Evolutionary conservation across 2,329 filamentous ascomycete species (phyloP).

Genomic region (Tolypocladium ovalisporum): DNA sequence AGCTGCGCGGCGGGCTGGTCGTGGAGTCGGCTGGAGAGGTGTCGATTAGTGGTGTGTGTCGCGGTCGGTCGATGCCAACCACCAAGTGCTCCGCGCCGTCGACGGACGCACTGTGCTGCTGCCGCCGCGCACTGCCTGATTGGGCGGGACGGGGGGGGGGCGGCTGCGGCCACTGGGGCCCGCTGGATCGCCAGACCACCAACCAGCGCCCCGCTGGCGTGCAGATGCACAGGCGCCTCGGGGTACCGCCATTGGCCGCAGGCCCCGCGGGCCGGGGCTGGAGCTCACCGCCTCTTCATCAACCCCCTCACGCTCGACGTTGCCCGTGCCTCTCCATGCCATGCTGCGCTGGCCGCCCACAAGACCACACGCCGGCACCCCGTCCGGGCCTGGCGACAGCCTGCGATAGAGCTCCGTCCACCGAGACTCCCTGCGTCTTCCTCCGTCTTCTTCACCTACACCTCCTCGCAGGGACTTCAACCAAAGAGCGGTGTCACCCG

Average conservation of each 20-base stretch:
- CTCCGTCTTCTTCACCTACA: background rate
- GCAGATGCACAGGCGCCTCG: slow-evolving; percentile 19
- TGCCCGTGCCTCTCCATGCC: background rate
- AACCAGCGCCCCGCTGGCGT: slow-evolving; percentile 12
- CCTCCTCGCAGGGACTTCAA: background rate
- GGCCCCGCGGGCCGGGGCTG: slow-evolving; percentile 19
- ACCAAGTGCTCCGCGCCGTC: background rate
- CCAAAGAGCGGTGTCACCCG: slow-evolving; percentile 29
- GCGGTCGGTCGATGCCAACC: background rate
- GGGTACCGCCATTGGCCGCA: slow-evolving; percentile 22
- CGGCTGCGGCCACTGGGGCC: slow-evolving; percentile 5
- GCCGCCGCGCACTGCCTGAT: slow-evolving; percentile 1
- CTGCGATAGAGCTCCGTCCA: background rate
- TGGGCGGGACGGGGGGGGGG: slow-evolving; percentile 2
- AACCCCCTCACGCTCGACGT: slow-evolving; percentile 12
- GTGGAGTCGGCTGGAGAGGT: background rate
- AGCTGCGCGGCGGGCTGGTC: background rate
- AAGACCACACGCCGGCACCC: background rate
- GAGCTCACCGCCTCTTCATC: slow-evolving; percentile 27
- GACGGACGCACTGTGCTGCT: slow-evolving; percentile 1
- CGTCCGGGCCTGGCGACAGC: background rate
- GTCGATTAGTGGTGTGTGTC: background rate
- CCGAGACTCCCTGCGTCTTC: background rate
- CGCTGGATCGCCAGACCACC: slow-evolving; percentile 13
- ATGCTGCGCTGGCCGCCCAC: background rate